These are phyloP conservation scores for Coemansia sp. DNA, from an alignment of 371 early-diverging fungal species.

Conservation along the genomic window DNA sequence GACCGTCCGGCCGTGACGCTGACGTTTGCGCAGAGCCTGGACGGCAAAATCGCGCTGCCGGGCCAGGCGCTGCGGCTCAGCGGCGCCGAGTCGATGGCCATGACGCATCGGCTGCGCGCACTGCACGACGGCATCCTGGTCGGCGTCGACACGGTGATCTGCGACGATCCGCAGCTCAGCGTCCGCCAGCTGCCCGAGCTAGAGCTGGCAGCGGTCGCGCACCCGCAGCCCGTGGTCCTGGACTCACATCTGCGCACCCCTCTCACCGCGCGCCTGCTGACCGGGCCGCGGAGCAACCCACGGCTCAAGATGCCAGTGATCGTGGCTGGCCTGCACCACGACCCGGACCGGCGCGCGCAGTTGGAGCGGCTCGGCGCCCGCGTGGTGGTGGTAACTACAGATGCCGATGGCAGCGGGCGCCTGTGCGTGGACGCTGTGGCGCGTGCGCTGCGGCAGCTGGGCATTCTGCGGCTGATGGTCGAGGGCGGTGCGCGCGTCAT, in stretches of 20 bases:
- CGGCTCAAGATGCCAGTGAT: slow-evolving; percentile 17
- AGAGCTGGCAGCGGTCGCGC: slow-evolving; percentile 1
- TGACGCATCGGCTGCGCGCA: slow-evolving; percentile 62
- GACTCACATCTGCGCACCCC: slow-evolving; percentile 70
- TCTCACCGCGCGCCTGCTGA: slow-evolving; percentile 55
- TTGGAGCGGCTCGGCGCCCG: slow-evolving; percentile 56
- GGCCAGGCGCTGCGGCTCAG: slow-evolving; percentile 71
- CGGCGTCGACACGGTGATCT: slow-evolving; percentile 80
- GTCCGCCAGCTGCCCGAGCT: slow-evolving; percentile 21
- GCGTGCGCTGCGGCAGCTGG: slow-evolving; percentile 21
- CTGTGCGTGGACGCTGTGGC: slow-evolving; percentile 24
- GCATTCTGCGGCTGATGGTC: slow-evolving; percentile 74
- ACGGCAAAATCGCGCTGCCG: slow-evolving; percentile 73
- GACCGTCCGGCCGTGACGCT: slow-evolving; percentile 56
- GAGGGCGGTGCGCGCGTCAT: slow-evolving; percentile 91
- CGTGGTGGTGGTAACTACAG: slow-evolving; percentile 38
- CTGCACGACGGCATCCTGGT: slow-evolving; percentile 85
- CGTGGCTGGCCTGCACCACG: slow-evolving; percentile 14
- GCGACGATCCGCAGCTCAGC: slow-evolving; percentile 85
- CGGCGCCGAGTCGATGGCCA: slow-evolving; percentile 68
- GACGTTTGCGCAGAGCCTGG: slow-evolving; percentile 89
- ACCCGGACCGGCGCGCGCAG: slow-evolving; percentile 17
- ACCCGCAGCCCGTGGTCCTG: slow-evolving; percentile 85
- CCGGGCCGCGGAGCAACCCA: slow-evolving; percentile 16
- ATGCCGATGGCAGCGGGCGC: slow-evolving; percentile 11